Base-by-base conservation (phyloP, 1,139 yeast species). In the Eremothecium cymbalariae region DNA sequence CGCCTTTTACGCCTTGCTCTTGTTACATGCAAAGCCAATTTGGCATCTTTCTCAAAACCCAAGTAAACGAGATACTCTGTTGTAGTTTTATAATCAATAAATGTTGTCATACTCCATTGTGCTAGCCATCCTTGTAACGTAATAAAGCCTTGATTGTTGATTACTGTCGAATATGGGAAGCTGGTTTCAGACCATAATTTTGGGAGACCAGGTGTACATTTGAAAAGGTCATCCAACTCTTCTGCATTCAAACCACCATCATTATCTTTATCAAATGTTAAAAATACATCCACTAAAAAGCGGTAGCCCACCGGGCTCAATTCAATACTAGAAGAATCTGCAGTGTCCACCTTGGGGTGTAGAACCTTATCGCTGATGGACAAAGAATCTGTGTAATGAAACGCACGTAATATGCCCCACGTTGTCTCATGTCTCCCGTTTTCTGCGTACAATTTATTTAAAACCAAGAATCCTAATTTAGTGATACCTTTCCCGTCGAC, bases 71-170 rank as follows among this genome's bases (percentile, higher is more conserved):
- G 62, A 51, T 88, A 90, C 36, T 86, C 94, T 38, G 90, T 68
- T 0, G 97, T 86, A 1, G 86, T 79, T 49, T 71, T 75, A 53
- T 82, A 77, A 49, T 86, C 94, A 25, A 90, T 63, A 49, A 77
- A 85, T 0, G 97, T 88, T 0, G 96, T 85, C 78, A 90, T 79
- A 47, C 90, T 80, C 98, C 98, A 90, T 51, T 90, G 97, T 0
- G 98, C 97, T 28, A 90, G 62, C 98, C 98, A 90, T 2, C 98
- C 98, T 61, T 90, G 97, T 20, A 90, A 60, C 0, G 97, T 84
- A 2, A 90, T 90, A 53, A 77, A 73, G 0, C 95, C 96, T 42
- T 76, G 77, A 44, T 85, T 95, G 53, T 86, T 88, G 38, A 94
- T 73, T 2, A 88, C 95, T 5, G 94, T 82, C 1, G 94, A 75